Percentiles rank a stretch among this genome's conserved stretches.
Evolutionary conservation across 176 grass and related monocot species (phyloP).

Genomic region (Raddia guianensis): DNA sequence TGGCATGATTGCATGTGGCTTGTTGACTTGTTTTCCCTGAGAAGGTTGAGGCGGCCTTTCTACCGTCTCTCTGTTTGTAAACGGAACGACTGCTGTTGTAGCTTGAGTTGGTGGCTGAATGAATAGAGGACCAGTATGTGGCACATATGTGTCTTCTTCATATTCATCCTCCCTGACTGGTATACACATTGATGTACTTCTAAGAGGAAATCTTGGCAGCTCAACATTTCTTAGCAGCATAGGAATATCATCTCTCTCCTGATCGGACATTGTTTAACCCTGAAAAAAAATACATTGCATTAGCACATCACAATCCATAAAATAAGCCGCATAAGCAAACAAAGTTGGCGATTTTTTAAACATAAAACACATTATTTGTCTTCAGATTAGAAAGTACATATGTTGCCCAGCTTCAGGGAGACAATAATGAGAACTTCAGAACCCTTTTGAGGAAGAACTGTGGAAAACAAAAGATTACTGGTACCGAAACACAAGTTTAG

Average conservation of each 20-base stretch:
- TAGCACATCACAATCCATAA: slow-evolving; percentile 8
- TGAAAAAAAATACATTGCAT: slow-evolving; percentile 21
- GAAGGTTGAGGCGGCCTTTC: slow-evolving; percentile 47
- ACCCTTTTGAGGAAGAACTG: not conserved
- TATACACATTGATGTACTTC: slow-evolving; percentile 91
- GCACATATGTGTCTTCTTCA: slow-evolving; percentile 54
- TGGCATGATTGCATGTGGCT: slow-evolving; percentile 57
- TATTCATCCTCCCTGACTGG: slow-evolving; percentile 60
- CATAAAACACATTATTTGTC: not conserved
- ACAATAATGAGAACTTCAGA: not conserved
- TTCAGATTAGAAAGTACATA: slow-evolving; percentile 11
- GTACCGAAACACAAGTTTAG: not conserved
- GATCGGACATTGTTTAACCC: slow-evolving; percentile 67
- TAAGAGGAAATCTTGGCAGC: slow-evolving; percentile 58
- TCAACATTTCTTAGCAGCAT: slow-evolving; percentile 72
- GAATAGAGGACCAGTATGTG: slow-evolving; percentile 72
- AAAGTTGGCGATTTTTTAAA: not conserved
- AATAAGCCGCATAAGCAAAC: not conserved
- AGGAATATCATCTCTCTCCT: slow-evolving; percentile 68
- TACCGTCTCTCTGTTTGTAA: slow-evolving; percentile 44
- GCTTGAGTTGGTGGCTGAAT: slow-evolving; percentile 46
- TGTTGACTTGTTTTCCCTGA: slow-evolving; percentile 52
- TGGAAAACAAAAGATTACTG: slow-evolving; percentile 5
- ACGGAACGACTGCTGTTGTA: slow-evolving; percentile 38
- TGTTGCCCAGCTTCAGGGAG: not conserved